A percentile compares a stretch with the other conserved stretches of the same genome.
Evolutionary conservation across 2,329 filamentous ascomycete genomes (phyloP).

Genomic region (Hypoxylon sp.): DNA sequence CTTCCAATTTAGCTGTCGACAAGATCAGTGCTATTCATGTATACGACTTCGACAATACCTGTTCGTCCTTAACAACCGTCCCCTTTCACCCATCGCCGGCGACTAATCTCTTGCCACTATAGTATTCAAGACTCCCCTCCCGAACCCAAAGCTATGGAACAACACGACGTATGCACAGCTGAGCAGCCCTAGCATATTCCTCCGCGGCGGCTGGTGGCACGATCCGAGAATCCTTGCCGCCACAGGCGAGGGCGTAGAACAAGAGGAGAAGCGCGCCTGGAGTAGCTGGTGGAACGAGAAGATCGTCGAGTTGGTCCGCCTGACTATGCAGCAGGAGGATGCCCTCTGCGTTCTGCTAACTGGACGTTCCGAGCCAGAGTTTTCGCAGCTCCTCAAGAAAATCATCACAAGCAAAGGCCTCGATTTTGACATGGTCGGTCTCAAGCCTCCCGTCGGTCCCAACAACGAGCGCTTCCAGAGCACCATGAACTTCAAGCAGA

Average conservation of each 20-base stretch:
- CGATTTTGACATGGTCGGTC: constrained; percentile 84
- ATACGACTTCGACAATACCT: constrained; percentile 98
- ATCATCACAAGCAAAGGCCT: constrained; percentile 81
- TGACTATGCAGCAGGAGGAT: constrained; percentile 85
- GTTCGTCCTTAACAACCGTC: constrained; percentile 57
- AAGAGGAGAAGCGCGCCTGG: constrained; percentile 86
- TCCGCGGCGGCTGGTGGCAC: constrained; percentile 96
- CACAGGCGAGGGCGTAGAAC: constrained; percentile 82
- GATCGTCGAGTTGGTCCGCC: constrained; percentile 78
- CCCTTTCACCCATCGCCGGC: constrained; percentile 15
- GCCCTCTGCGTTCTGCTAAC: constrained; percentile 87
- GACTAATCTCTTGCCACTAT: constrained; percentile 8
- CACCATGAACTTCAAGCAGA: constrained; percentile 93
- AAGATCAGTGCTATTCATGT: constrained; percentile 84
- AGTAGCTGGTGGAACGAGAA: constrained; percentile 96
- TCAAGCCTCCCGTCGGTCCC: constrained; percentile 87
- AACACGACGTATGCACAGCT: constrained; percentile 78
- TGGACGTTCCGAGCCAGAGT: constrained; percentile 79
- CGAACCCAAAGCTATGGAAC: constrained; percentile 89
- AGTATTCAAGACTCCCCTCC: constrained; percentile 92
- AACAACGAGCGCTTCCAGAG: constrained; percentile 78
- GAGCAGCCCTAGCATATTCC: constrained; percentile 76
- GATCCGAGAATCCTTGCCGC: constrained; percentile 84
- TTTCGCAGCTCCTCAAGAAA: constrained; percentile 79
- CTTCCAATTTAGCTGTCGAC: constrained; percentile 58